These are phyloP conservation scores for Candida sphagnicola DNA, from an alignment of 805 yeast genomes.

Conservation along the genomic window DNA sequence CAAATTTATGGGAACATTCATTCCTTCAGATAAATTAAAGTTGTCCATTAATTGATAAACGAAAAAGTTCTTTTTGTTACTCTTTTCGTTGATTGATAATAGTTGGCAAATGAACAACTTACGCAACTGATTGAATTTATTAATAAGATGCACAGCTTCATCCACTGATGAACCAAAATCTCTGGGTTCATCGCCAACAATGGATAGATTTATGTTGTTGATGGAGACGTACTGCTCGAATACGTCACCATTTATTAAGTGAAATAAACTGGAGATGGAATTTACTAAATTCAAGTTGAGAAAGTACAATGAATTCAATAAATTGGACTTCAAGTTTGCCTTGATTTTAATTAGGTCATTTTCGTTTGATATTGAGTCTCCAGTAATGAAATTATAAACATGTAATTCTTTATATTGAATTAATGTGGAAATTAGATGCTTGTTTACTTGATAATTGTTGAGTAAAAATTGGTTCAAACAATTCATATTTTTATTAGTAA, in stretches of 20 bases:
- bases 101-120: conserved; percentile 36
- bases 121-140: conserved; percentile 32
- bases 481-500: conserved; percentile 18
- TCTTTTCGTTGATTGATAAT: conserved; percentile 29
- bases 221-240: conserved; percentile 37
- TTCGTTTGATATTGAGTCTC: conserved; percentile 2
- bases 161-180: conserved; percentile 7
- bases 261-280: conserved; percentile 27
- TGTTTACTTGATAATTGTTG: conserved; percentile 33
- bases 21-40: conserved; percentile 8
- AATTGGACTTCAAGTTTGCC: conserved; percentile 10
- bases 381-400: conserved; percentile 16
- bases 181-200: conserved; percentile 8
- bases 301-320: conserved; percentile 24
- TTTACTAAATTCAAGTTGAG: conserved; percentile 23
- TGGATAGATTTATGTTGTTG: conserved; percentile 26
- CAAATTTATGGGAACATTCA: neutral
- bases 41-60: conserved; percentile 23
- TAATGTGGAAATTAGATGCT: conserved; percentile 28
- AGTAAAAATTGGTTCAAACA: conserved; percentile 27
- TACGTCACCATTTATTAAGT: conserved; percentile 31
- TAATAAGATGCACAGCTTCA: conserved; percentile 9
- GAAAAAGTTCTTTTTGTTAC: conserved; percentile 25
- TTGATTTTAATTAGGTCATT: conserved; percentile 3
- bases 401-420: conserved; percentile 29